phyloP scores from a whole-genome alignment of 805 yeast species.

The Jamesozyma spencerorum region DNA sequence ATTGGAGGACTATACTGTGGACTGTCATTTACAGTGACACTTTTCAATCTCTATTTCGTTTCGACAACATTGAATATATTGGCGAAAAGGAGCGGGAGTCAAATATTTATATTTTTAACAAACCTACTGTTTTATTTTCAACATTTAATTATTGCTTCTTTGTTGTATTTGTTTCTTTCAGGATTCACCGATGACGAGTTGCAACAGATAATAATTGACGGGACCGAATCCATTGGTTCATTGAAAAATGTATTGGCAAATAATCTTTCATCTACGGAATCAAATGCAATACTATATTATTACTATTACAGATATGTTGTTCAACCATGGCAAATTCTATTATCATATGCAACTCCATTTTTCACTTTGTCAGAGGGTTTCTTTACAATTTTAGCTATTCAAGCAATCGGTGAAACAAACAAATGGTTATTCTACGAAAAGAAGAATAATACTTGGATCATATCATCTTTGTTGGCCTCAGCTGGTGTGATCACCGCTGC shows the following conservation, averaged over 20 bases:
- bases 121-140: slow-evolving; percentile 63
- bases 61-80: slow-evolving; percentile 64
- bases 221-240: slow-evolving; percentile 19
- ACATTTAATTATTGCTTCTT: slow-evolving; percentile 72
- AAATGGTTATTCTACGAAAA: slow-evolving; percentile 46
- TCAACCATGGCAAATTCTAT: slow-evolving; percentile 59
- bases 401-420: slow-evolving; percentile 78
- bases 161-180: slow-evolving; percentile 60
- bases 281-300: slow-evolving; percentile 24
- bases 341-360: slow-evolving; percentile 77
- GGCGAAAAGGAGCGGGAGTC: slow-evolving; percentile 21
- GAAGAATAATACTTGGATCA: slow-evolving; percentile 70
- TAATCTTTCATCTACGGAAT: slow-evolving; percentile 9
- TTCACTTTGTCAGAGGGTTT: slow-evolving; percentile 89
- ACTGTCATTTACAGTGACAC: slow-evolving; percentile 66
- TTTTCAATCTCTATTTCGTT: slow-evolving; percentile 59
- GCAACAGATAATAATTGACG: slow-evolving; percentile 13
- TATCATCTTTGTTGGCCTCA: slow-evolving; percentile 59
- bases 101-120: slow-evolving; percentile 21
- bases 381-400: slow-evolving; percentile 84
- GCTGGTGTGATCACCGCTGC: slow-evolving; percentile 71
- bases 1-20: slow-evolving; percentile 91
- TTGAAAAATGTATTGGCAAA: slow-evolving; percentile 15
- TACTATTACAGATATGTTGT: slow-evolving; percentile 34
- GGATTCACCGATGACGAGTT: slow-evolving; percentile 36